Percentiles rank a stretch among this genome's conserved stretches.
Conservation (phyloP, 345 rosid species). For the Heritiera fomes region DNA sequence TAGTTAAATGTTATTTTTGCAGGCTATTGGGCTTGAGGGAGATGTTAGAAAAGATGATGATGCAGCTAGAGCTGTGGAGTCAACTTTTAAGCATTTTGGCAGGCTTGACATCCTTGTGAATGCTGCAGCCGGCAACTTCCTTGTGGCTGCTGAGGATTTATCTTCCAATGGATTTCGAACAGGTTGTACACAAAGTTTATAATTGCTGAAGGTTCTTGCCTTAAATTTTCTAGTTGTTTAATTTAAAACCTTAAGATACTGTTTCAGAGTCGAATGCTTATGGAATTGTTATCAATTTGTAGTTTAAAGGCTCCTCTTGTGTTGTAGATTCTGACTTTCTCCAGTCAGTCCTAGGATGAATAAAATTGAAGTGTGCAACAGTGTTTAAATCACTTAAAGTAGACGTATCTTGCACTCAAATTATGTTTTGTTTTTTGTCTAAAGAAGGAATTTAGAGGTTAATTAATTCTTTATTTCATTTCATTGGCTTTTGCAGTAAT, state of each 20-base stretch:
- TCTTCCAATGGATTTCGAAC: constrained; percentile 80
- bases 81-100: constrained; percentile 63
- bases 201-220: not conserved
- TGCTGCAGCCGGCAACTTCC: not conserved
- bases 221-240: not conserved
- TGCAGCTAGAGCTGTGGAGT: constrained; percentile 63
- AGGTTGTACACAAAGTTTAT: constrained; percentile 38
- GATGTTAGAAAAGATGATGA: constrained; percentile 78
- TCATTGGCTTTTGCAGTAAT: constrained; percentile 49
- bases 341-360: not conserved
- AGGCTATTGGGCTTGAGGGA: constrained; percentile 81
- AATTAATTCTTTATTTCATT: not conserved
- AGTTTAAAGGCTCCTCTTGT: not conserved
- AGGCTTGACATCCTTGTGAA: constrained; percentile 68
- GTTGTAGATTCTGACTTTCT: not conserved
- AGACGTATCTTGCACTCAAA: not conserved
- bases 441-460: not conserved
- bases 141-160: constrained; percentile 56
- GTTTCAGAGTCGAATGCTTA: not conserved
- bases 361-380: not conserved
- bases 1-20: not conserved
- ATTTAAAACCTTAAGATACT: not conserved
- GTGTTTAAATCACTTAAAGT: not conserved
- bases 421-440: not conserved
- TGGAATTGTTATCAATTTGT: not conserved